These are phyloP conservation scores for Ajuga chamaepitys DNA, from an alignment of 257 asterid species.

Conservation along the genomic window DNA sequence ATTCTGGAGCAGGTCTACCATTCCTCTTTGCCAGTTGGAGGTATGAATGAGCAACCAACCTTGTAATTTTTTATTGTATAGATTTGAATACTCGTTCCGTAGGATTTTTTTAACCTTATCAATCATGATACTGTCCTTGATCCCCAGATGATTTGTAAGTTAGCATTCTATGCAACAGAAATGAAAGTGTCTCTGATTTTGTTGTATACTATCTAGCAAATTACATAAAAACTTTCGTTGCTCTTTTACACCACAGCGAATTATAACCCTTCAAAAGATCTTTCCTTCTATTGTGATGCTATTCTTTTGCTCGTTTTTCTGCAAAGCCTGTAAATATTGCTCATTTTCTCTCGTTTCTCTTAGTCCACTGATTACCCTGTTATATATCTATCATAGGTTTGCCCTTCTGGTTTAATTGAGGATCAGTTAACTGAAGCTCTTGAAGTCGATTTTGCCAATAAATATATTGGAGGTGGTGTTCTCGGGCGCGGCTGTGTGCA, in stretches of 20 bases:
- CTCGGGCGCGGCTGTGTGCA: conserved; percentile 81
- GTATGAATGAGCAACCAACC: conserved; percentile 32
- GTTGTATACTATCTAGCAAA: not conserved
- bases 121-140: not conserved
- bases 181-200: not conserved
- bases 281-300: too few relatives aligned
- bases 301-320: not conserved
- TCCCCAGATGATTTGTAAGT: not conserved
- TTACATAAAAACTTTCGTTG: not conserved
- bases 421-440: conserved; percentile 62
- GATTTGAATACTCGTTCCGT: not conserved
- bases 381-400: conserved; percentile 38
- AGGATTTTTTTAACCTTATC: not conserved
- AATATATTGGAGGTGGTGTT: conserved; percentile 87
- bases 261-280: too few relatives aligned
- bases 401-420: conserved; percentile 59
- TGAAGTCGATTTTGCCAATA: conserved; percentile 91
- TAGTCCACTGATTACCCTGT: not conserved
- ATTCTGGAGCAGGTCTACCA: conserved; percentile 61
- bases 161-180: not conserved
- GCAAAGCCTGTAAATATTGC: not conserved
- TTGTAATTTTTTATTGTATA: not conserved
- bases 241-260: too few relatives aligned
- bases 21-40: conserved; percentile 67
- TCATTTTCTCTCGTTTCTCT: not conserved